These are phyloP conservation scores for Tilletia walkeri DNA, from an alignment of 1,284 basidiomycete genomes.

Conservation along the genomic window DNA sequence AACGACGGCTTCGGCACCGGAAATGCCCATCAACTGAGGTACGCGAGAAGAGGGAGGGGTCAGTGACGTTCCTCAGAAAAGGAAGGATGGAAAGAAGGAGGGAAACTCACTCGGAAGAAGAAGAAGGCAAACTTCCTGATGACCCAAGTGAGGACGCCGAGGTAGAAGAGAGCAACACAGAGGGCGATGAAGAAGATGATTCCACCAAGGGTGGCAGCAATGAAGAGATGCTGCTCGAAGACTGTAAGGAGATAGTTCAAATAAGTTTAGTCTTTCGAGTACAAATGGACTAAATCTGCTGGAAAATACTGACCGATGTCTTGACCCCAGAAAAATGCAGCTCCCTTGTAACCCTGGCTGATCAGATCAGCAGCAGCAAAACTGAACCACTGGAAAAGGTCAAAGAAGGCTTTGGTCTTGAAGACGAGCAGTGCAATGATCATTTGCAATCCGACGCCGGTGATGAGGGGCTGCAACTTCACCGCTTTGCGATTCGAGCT, in stretches of 20 bases:
- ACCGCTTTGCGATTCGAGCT: conserved; percentile 36
- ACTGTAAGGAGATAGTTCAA: neutral
- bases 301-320: conserved; percentile 17
- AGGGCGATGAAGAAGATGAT: conserved; percentile 67
- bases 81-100: too few relatives aligned
- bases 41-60: conserved; percentile 44
- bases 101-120: conserved; percentile 64
- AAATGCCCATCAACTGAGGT: conserved; percentile 64
- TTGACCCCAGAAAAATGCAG: conserved; percentile 46
- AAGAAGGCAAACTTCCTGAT: conserved; percentile 70
- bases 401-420: conserved; percentile 46
- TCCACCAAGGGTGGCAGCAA: conserved; percentile 52
- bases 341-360: conserved; percentile 39
- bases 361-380: conserved; percentile 45
- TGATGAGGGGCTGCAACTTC: conserved; percentile 41
- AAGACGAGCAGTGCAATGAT: conserved; percentile 51
- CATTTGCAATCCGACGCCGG: conserved; percentile 48
- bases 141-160: conserved; percentile 45
- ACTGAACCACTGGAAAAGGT: conserved; percentile 45
- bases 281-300: too few relatives aligned
- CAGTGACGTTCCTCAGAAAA: too few relatives aligned
- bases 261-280: too few relatives aligned
- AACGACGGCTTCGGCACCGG: conserved; percentile 83
- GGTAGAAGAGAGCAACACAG: conserved; percentile 64
- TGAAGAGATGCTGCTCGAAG: conserved; percentile 17